Conservation (phyloP, 1,139 yeast genomes). For the Sugiyamaella paludigena region DNA sequence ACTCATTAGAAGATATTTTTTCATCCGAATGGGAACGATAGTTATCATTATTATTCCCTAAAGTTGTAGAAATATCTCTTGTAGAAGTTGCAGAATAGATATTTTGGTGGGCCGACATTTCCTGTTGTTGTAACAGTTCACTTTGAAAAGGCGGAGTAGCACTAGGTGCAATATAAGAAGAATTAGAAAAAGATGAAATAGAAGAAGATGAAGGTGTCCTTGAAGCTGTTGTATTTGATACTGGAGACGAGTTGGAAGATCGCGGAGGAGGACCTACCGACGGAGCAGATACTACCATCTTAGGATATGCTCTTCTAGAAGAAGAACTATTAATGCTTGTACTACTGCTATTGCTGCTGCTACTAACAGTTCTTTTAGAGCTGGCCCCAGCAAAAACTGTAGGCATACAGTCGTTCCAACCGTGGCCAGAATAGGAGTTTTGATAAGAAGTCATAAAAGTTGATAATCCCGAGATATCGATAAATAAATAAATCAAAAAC, state of each 20-base stretch:
- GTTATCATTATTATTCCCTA: neutral
- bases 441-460: constrained; percentile 33
- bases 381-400: constrained; percentile 21
- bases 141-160: constrained; percentile 3
- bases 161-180: neutral
- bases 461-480: too few species aligned
- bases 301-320: constrained; percentile 8
- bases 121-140: too few species aligned
- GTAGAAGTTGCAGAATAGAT: constrained; percentile 1
- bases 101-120: neutral
- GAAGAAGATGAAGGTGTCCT: constrained; percentile 1
- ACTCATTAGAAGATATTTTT: too few species aligned
- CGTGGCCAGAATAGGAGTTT: constrained; percentile 35
- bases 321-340: neutral
- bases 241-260: neutral
- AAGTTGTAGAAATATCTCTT: neutral
- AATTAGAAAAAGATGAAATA: neutral
- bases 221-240: neutral
- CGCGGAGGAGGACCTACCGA: constrained; percentile 8
- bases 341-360: too few species aligned
- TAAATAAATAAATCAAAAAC: too few species aligned
- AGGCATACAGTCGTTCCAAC: constrained; percentile 43
- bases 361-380: constrained; percentile 5
- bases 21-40: neutral
- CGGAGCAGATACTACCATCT: constrained; percentile 3